Evolutionary conservation across 1,139 yeast genomes (phyloP).

Genomic region (Pichia inconspicua): DNA sequence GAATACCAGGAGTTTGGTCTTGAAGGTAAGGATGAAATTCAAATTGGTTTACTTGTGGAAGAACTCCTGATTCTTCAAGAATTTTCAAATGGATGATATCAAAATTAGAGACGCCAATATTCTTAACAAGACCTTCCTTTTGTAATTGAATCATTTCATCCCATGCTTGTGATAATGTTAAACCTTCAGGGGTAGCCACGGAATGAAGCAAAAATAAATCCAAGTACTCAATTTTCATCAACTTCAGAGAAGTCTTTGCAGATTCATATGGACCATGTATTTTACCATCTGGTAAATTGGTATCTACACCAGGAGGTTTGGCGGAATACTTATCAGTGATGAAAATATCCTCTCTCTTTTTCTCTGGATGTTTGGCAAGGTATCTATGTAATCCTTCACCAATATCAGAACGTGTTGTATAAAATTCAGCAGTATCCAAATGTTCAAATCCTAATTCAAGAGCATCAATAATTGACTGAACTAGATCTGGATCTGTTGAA

Average conservation of each 20-base stretch:
- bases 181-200: slow-evolving; percentile 37
- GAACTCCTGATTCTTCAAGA: slow-evolving; percentile 35
- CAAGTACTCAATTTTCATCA: slow-evolving; percentile 48
- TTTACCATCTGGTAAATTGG: slow-evolving; percentile 21
- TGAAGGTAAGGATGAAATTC: slow-evolving; percentile 65
- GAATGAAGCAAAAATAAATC: slow-evolving; percentile 65
- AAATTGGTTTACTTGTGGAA: slow-evolving; percentile 63
- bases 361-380: slow-evolving; percentile 26
- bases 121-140: slow-evolving; percentile 42
- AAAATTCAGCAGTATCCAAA: slow-evolving; percentile 53
- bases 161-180: slow-evolving; percentile 49
- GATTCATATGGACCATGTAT: slow-evolving; percentile 41
- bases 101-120: slow-evolving; percentile 63
- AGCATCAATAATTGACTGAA: slow-evolving; percentile 37
- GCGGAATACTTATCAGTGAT: slow-evolving; percentile 47
- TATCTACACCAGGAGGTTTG: slow-evolving; percentile 5
- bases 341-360: slow-evolving; percentile 43
- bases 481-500: slow-evolving; percentile 30
- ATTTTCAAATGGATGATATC: slow-evolving; percentile 43
- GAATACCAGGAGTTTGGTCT: slow-evolving; percentile 58
- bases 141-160: slow-evolving; percentile 38
- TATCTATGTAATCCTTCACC: slow-evolving; percentile 36
- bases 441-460: slow-evolving; percentile 41
- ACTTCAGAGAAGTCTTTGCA: slow-evolving; percentile 40
- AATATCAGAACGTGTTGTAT: slow-evolving; percentile 50